Evolutionary conservation across 2,329 filamentous ascomycete genomes (phyloP).

Genomic region (Cadophora sp.): DNA sequence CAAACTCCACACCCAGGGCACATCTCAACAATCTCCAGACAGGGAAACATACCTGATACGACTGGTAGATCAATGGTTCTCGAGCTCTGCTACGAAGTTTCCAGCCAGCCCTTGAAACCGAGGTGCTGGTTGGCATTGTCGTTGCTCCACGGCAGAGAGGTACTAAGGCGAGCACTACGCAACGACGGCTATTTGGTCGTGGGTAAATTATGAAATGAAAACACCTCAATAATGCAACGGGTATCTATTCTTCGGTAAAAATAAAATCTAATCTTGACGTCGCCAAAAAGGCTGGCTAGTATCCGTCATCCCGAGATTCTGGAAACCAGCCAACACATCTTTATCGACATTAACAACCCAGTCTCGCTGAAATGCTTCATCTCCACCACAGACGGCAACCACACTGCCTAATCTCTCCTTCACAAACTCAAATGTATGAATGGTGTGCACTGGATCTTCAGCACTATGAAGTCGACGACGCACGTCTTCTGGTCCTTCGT

Average conservation of each 20-base stretch:
- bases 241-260: not conserved
- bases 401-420: slow-evolving; percentile 64
- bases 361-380: slow-evolving; percentile 68
- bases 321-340: slow-evolving; percentile 72
- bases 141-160: too few relatives aligned
- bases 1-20: too few relatives aligned
- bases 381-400: slow-evolving; percentile 67
- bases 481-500: slow-evolving; percentile 62
- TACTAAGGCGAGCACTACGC: too few relatives aligned
- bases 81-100: too few relatives aligned
- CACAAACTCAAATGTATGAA: slow-evolving; percentile 70
- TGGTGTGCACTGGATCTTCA: slow-evolving; percentile 71
- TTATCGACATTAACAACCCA: slow-evolving; percentile 79
- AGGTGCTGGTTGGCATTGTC: too few relatives aligned
- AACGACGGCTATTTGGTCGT: too few relatives aligned
- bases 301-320: slow-evolving; percentile 45
- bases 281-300: slow-evolving; percentile 16
- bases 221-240: not conserved
- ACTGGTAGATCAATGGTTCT: too few relatives aligned
- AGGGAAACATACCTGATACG: too few relatives aligned
- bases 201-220: too few relatives aligned
- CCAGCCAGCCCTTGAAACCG: too few relatives aligned
- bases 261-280: not conserved
- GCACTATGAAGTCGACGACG: slow-evolving; percentile 59
- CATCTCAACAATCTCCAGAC: too few relatives aligned